Evolutionary conservation across 2,329 filamentous ascomycete species (phyloP).

Genomic region (Claviceps sorghi): DNA sequence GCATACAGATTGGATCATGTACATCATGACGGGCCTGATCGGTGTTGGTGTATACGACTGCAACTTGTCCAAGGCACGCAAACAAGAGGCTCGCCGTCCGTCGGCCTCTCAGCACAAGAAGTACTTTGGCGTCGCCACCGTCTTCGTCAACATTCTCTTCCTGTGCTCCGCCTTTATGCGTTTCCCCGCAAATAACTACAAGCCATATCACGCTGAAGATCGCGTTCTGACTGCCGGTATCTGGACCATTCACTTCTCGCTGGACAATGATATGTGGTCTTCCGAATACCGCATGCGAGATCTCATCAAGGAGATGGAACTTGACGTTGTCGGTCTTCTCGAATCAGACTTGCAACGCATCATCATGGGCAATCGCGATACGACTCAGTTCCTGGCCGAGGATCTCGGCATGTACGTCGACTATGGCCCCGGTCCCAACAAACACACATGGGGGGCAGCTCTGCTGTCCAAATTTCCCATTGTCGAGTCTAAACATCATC

Average conservation of each 20-base stretch:
- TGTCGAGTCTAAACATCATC: conserved; percentile 88
- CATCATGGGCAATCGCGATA: conserved; percentile 98
- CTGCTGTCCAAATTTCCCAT: conserved; percentile 96
- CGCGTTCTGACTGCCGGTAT: conserved; percentile 88
- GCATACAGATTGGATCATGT: conserved; percentile 92
- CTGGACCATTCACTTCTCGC: conserved; percentile 96
- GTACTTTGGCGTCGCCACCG: conserved; percentile 43
- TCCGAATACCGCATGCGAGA: conserved; percentile 89
- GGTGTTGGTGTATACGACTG: conserved; percentile 73
- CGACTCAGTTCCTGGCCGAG: conserved; percentile 87
- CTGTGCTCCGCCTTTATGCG: conserved; percentile 71
- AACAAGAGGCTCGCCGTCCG: conserved; percentile 17
- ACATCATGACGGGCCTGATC: conserved; percentile 67
- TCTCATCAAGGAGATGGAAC: conserved; percentile 79
- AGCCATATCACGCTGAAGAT: conserved; percentile 74
- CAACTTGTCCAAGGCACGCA: conserved; percentile 32
- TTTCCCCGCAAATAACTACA: conserved; percentile 86
- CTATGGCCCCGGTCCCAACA: conserved; percentile 93
- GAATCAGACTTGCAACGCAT: conserved; percentile 91
- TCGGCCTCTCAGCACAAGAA: conserved; percentile 31
- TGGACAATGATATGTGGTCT: conserved; percentile 98
- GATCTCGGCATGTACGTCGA: conserved; percentile 98
- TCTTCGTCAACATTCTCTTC: conserved; percentile 66
- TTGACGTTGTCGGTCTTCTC: conserved; percentile 92
- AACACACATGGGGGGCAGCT: conserved; percentile 93